A percentile compares a stretch with the other conserved stretches of the same genome.
These are phyloP conservation scores for Spinellus fusiger DNA, from an alignment of 192 early-diverging fungal genomes.

Conservation along the genomic window DNA sequence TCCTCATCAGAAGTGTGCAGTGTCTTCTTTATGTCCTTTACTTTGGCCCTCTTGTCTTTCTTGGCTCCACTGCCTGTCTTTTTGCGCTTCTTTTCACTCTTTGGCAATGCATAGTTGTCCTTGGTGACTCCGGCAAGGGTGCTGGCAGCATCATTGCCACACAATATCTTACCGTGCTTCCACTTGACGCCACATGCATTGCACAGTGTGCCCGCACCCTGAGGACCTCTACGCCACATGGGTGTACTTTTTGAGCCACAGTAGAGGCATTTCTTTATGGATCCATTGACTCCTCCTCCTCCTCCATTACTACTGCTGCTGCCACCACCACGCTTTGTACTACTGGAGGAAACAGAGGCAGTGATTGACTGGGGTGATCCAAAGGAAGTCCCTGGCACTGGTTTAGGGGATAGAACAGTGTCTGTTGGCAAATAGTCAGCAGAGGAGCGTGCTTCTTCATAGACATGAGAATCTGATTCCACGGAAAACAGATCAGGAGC, in stretches of 20 bases:
- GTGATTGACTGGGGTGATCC: background rate
- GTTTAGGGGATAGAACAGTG: background rate
- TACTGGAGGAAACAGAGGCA: background rate
- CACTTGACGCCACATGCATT: slow-evolving; percentile 82
- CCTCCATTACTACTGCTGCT: background rate
- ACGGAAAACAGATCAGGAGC: background rate
- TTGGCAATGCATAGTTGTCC: background rate
- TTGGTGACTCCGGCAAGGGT: background rate
- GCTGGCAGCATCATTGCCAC: slow-evolving; percentile 14
- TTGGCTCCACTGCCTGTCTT: slow-evolving; percentile 5
- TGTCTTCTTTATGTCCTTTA: slow-evolving; percentile 1
- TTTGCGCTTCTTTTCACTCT: slow-evolving; percentile 11
- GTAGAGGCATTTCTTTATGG: slow-evolving; percentile 53
- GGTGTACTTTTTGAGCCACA: slow-evolving; percentile 64
- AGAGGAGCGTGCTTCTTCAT: background rate
- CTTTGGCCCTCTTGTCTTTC: slow-evolving; percentile 15
- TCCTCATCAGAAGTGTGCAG: background rate
- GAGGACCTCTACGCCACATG: slow-evolving; percentile 74
- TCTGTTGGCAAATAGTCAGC: background rate
- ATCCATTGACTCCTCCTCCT: background rate
- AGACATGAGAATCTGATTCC: slow-evolving; percentile 4
- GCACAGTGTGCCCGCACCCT: slow-evolving; percentile 65
- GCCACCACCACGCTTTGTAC: background rate
- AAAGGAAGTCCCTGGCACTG: background rate
- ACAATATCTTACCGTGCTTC: slow-evolving; percentile 72